Base-by-base conservation (phyloP, 352 stramenopile genomes). In the Phytophthora capsici region DNA sequence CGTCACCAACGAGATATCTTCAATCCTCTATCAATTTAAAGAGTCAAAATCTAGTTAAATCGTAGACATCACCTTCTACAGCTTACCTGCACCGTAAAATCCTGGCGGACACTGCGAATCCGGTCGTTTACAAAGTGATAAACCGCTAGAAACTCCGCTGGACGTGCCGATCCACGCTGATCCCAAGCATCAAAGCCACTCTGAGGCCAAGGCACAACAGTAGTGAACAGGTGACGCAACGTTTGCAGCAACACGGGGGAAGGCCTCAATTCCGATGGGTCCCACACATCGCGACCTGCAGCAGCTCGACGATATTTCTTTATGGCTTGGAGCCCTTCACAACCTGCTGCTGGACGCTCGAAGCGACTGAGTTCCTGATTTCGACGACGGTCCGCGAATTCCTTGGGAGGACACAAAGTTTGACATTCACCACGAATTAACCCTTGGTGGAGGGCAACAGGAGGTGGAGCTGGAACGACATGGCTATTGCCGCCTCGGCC, bases 41-140 rank as follows among this genome's bases (percentile, higher is more conserved):
- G 41, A 2, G 23, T 65, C 45, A 64, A 12, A 6, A 44, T 9
- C n/a, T 57, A 46, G 28, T 34, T 14, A 10, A 34, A 34, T 13
- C 28, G 10, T 4, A 9, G 14, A 14, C 8, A 34, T 14, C 2
- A 34, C 1, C 9, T 34, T 20, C 5, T 22, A n/a, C 17, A 8
- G 19, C 46, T 7, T 66, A 88, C 80, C 77, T 92, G 84, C 5
- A 93, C 55, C 4, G 77, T 87, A 45, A 89, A 86, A 68, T 93
- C 84, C 52, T 93, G 82, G 34, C 84, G 80, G 12, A 93, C 75
- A 32, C 80, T 87, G 12, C 84, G 84, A 22, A 91, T 30, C n/a
- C 84, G 78, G 63, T 93, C 84, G 43, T 70, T 84, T 1, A 93
- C 17, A 54, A 91, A 93, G 55, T 93, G 77, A 53, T 93, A 93